Base-by-base conservation (phyloP, 768 basidiomycete species). In the Plicaturopsis crispa region DNA sequence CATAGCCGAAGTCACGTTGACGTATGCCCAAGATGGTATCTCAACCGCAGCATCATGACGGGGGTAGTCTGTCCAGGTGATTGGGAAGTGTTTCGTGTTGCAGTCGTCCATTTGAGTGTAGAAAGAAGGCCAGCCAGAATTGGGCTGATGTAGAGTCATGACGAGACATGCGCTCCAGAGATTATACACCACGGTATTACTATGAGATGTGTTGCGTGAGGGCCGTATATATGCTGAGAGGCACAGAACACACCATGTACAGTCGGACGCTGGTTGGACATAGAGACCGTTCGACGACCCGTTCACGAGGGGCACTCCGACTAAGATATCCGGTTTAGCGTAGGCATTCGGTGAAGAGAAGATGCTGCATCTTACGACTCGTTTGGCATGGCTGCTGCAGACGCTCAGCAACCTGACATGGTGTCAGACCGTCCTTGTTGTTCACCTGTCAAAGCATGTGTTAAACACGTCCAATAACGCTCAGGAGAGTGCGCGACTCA, bases 171-270 rank as follows among this genome's bases (percentile, higher is more conserved):
- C 52, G 31, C 45, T 48, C 52, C 52, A 57, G 10, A 57, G 19
- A 24, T 56, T 52, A 47, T 54, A 56, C 19, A 51, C 55, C 6
- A 59, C 51, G 24, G 48, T 53, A 22, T 58, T 63, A 44, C 63
- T 65, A 32, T 22, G 41, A 31, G 36, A 31, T 21, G 19, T 2
- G 8, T 38, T 16, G 34, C 12, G 26, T 5, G 24, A 17, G 20
- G 11, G 33, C n/a, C n/a, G n/a, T n/a, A n/a, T n/a, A 45, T 14
- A 35, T 31, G 13, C 39, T 24, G 14, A 39, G 17, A n/a, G 43
- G 43, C 1, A 40, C 26, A 11, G 26, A 36, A 13, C 40, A 38
- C 41, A 33, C 32, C 12, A 39, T 39, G 6, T 34, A 39, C 10
- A 39, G 38, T 21, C 42, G 44, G 44, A 42, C 42, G 20, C 41